These are phyloP conservation scores for Bipolaris zeicola DNA, from an alignment of 2,329 filamentous ascomycete genomes.

Conservation along the genomic window DNA sequence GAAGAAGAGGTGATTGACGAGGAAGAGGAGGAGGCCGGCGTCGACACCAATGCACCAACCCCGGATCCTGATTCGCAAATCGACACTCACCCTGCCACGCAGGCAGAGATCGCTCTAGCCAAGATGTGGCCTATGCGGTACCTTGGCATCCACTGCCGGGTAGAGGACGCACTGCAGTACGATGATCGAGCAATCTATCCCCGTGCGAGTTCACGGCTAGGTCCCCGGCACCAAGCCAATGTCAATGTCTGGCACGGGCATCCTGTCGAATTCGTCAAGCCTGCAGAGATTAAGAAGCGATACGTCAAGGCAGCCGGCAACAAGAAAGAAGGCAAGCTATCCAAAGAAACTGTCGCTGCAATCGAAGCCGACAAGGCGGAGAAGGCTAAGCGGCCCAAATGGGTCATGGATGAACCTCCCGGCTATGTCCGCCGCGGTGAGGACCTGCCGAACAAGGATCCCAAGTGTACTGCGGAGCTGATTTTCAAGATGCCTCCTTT, in stretches of 20 bases:
- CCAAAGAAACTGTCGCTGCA: constrained; percentile 79
- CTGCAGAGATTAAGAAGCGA: constrained; percentile 81
- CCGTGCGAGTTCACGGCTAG: constrained; percentile 88
- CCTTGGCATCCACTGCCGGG: constrained; percentile 90
- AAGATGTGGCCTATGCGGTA: constrained; percentile 97
- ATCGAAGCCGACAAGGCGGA: constrained; percentile 81
- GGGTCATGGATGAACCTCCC: constrained; percentile 87
- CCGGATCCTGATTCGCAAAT: constrained; percentile 58
- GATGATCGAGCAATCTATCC: constrained; percentile 94
- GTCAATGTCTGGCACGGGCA: constrained; percentile 84
- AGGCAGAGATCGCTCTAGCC: constrained; percentile 88
- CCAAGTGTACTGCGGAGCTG: constrained; percentile 73
- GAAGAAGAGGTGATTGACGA: constrained; percentile 70
- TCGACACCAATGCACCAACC: constrained; percentile 65
- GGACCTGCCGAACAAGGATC: constrained; percentile 74
- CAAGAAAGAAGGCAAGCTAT: constrained; percentile 76
- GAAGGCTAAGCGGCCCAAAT: constrained; percentile 83
- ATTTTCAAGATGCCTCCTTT: constrained; percentile 76
- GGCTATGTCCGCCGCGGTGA: constrained; percentile 87
- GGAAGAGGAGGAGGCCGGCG: constrained; percentile 70
- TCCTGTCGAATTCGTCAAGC: constrained; percentile 88
- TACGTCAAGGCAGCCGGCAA: constrained; percentile 65
- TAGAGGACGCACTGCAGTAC: constrained; percentile 94
- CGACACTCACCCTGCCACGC: constrained; percentile 68
- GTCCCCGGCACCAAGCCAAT: constrained; percentile 87